Evolutionary conservation across 129 eudicot genomes (phyloP).

Genomic region (Tagetes patula): DNA sequence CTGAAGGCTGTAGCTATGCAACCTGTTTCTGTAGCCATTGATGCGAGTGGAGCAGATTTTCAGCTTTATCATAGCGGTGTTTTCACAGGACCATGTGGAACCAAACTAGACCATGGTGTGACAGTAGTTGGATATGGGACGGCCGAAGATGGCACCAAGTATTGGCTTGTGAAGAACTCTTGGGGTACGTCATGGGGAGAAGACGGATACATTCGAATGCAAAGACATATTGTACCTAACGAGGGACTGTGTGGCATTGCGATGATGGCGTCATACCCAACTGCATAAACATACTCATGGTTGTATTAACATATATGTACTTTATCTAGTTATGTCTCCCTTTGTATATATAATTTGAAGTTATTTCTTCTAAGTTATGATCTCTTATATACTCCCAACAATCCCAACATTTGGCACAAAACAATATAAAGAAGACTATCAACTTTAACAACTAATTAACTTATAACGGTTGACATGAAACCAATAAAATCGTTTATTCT

Average conservation of each 20-base stretch:
- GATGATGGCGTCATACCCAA: slow-evolving; percentile 33
- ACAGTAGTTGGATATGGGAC: slow-evolving; percentile 27
- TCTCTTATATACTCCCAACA: no score
- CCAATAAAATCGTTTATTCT: no score
- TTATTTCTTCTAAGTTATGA: no score
- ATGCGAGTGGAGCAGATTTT: slow-evolving; percentile 20
- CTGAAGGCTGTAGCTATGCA: slow-evolving; percentile 29
- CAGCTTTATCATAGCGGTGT: slow-evolving; percentile 17
- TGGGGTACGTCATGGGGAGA: slow-evolving; percentile 39
- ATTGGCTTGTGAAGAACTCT: slow-evolving; percentile 37
- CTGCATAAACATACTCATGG: not conserved
- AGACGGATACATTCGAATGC: slow-evolving; percentile 30
- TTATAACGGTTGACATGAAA: no score
- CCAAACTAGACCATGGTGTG: slow-evolving; percentile 28
- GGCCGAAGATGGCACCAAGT: slow-evolving; percentile 26
- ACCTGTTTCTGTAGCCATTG: slow-evolving; percentile 33
- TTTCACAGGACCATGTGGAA: slow-evolving; percentile 28
- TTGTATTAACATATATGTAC: no score
- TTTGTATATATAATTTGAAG: no score
- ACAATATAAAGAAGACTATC: no score
- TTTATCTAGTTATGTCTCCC: no score
- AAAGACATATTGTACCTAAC: slow-evolving; percentile 18
- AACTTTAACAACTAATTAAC: no score
- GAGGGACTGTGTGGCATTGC: slow-evolving; percentile 36
- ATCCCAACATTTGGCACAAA: no score